A percentile compares a stretch with the other conserved stretches of the same genome.
Conservation (phyloP, 2,329 filamentous ascomycete species). For the Cryphonectria parasitica region DNA sequence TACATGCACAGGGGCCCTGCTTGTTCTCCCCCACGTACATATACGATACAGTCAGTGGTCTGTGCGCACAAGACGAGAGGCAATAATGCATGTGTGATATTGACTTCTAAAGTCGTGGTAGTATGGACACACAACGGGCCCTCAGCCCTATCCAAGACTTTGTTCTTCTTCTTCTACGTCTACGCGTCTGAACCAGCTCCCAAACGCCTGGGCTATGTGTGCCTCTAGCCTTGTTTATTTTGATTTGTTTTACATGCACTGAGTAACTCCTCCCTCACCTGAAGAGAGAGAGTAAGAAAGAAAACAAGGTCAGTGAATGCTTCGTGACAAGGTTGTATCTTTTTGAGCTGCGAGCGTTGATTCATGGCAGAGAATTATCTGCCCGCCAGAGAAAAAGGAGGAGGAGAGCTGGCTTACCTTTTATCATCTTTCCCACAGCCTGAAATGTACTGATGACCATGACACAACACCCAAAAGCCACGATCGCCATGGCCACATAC, state of each 20-base stretch:
- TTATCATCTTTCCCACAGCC: slow-evolving; percentile 38
- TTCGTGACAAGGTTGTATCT: not conserved
- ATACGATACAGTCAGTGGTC: not conserved
- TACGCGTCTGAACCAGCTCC: not conserved
- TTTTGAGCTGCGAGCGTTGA: not conserved
- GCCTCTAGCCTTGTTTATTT: slow-evolving; percentile 4
- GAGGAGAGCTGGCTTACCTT: slow-evolving; percentile 29
- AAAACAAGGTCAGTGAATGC: slow-evolving; percentile 2
- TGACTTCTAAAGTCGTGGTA: not conserved
- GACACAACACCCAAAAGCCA: slow-evolving; percentile 36
- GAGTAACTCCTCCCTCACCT: slow-evolving; percentile 36
- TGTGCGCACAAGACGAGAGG: not conserved
- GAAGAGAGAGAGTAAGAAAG: not conserved
- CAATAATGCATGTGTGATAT: slow-evolving; percentile 1
- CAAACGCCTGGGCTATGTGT: not conserved
- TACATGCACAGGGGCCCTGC: not conserved
- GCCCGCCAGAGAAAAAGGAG: not conserved
- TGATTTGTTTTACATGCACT: slow-evolving; percentile 33
- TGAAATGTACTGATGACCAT: slow-evolving; percentile 39
- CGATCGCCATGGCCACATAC: slow-evolving; percentile 36
- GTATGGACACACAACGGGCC: not conserved
- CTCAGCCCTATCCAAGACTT: slow-evolving; percentile 1
- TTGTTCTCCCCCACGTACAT: not conserved
- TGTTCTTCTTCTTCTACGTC: slow-evolving; percentile 9
- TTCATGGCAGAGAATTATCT: not conserved